A percentile compares a stretch with the other conserved stretches of the same genome.
These are phyloP conservation scores for Saposhnikovia divaricata DNA, from an alignment of 129 eudicot genomes.

Conservation along the genomic window DNA sequence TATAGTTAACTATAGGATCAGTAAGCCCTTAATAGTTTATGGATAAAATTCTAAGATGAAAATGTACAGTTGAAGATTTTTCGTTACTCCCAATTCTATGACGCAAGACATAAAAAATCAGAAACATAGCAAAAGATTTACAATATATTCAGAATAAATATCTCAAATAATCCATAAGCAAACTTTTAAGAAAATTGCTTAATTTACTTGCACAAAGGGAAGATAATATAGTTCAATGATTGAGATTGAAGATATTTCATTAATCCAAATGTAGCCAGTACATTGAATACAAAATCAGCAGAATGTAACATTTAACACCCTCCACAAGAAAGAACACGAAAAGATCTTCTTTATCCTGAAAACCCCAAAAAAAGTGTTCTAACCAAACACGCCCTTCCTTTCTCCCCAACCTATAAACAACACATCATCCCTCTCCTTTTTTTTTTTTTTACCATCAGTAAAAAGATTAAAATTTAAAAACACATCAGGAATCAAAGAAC, in stretches of 20 bases:
- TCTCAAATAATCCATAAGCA: neutral
- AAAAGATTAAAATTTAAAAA: neutral
- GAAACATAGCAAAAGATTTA: too few species aligned
- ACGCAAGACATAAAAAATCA: too few species aligned
- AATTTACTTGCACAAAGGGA: neutral
- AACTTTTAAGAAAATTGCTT: too few species aligned
- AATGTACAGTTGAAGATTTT: too few species aligned
- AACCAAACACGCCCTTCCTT: conserved; percentile 9
- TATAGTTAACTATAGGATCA: too few species aligned
- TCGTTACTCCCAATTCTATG: too few species aligned
- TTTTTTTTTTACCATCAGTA: neutral
- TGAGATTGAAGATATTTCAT: neutral
- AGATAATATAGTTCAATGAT: neutral
- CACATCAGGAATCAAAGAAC: neutral
- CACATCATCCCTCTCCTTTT: neutral
- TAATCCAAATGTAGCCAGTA: neutral
- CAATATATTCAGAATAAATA: neutral
- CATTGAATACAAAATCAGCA: neutral
- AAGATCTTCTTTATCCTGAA: neutral
- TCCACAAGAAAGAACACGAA: neutral
- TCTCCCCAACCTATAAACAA: neutral
- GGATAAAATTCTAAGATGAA: too few species aligned
- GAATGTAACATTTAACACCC: conserved; percentile 5
- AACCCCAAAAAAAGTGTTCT: neutral
- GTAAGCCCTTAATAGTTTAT: too few species aligned